These are phyloP conservation scores for Phoma herbarum DNA, from an alignment of 2,329 filamentous ascomycete species.

Conservation along the genomic window DNA sequence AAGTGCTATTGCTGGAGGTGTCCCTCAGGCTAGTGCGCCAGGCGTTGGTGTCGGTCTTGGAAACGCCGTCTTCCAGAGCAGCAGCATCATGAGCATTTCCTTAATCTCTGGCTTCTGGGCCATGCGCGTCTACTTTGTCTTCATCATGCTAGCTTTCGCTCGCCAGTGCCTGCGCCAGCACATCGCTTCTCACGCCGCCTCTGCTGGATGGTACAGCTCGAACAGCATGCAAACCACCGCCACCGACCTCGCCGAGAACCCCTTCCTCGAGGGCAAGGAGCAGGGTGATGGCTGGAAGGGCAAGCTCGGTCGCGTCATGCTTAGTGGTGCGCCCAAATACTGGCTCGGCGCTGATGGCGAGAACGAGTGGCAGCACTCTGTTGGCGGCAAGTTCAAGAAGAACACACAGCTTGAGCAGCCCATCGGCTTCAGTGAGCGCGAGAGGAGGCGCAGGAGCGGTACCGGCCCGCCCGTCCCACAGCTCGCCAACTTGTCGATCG, in stretches of 20 bases:
- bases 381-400: slow-evolving; percentile 68
- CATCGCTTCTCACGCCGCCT: slow-evolving; percentile 59
- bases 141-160: slow-evolving; percentile 85
- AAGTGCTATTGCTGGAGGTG: slow-evolving; percentile 60
- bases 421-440: slow-evolving; percentile 63
- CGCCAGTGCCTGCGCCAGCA: slow-evolving; percentile 77
- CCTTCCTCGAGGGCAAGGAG: slow-evolving; percentile 74
- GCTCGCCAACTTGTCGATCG: slow-evolving; percentile 35
- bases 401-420: slow-evolving; percentile 52
- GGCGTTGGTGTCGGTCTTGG: slow-evolving; percentile 60
- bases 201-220: slow-evolving; percentile 53
- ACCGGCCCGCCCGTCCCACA: slow-evolving; percentile 63
- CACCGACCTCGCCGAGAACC: slow-evolving; percentile 66
- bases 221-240: slow-evolving; percentile 51
- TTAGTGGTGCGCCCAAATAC: slow-evolving; percentile 76
- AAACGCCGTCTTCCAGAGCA: slow-evolving; percentile 71
- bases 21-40: slow-evolving; percentile 38
- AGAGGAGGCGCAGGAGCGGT: slow-evolving; percentile 68
- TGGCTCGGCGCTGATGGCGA: slow-evolving; percentile 77
- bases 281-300: slow-evolving; percentile 83
- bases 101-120: slow-evolving; percentile 78
- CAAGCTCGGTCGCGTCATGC: slow-evolving; percentile 79
- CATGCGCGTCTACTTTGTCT: slow-evolving; percentile 81
- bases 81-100: slow-evolving; percentile 77
- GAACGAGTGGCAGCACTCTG: slow-evolving; percentile 72